phyloP scores from a whole-genome alignment of 2,329 filamentous ascomycete species.

The Nannizziopsis arthrosporioides region DNA sequence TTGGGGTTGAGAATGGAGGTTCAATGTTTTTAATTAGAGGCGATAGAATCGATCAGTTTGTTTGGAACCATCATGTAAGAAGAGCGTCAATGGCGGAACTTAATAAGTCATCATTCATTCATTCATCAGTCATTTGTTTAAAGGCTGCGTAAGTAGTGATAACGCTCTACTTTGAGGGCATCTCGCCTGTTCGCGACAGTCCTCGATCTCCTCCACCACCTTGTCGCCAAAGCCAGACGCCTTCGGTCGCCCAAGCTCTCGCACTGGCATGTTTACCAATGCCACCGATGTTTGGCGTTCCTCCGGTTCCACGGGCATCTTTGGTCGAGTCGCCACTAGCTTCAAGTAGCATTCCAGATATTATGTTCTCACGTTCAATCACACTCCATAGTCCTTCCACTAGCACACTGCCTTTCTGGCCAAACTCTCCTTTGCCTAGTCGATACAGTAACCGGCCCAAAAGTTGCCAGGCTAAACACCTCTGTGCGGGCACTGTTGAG shows the following conservation, averaged over 20 bases:
- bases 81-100: too few species aligned
- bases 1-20: too few species aligned
- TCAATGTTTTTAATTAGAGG: too few species aligned
- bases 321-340: conserved; percentile 49
- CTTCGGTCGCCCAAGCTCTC: conserved; percentile 74
- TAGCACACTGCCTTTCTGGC: conserved; percentile 49
- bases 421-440: conserved; percentile 62
- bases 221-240: conserved; percentile 75
- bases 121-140: not conserved
- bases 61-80: too few species aligned
- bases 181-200: conserved; percentile 26
- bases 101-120: not conserved
- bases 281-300: conserved; percentile 16
- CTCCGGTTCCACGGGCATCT: not conserved
- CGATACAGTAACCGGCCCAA: conserved; percentile 75
- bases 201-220: conserved; percentile 44
- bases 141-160: too few species aligned
- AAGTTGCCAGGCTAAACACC: conserved; percentile 85
- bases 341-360: conserved; percentile 67
- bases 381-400: conserved; percentile 74
- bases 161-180: conserved; percentile 2
- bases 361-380: conserved; percentile 61
- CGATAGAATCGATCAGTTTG: too few species aligned
- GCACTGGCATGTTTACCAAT: conserved; percentile 59
- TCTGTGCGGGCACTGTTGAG: conserved; percentile 71